Base-by-base conservation (phyloP, 805 yeast species). In the Candida glaebosa region DNA sequence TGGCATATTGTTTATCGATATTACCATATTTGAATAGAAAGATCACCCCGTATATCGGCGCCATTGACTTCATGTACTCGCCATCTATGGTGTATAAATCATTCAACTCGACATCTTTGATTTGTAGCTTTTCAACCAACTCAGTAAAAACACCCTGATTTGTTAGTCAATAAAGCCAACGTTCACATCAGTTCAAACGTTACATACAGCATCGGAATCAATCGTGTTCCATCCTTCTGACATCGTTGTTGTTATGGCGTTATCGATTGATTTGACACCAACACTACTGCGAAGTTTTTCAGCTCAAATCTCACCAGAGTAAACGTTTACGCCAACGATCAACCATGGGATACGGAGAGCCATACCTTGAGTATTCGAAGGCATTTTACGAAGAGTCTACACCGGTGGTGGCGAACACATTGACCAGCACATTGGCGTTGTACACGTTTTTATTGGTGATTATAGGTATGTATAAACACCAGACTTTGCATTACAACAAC, bases 11-110 rank as follows among this genome's bases (percentile, higher is more conserved):
- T 40, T 69, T 57, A 59, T 67, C 72, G 25, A 61, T 38, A n/a
- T 55, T 50, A 22, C 79, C 66, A 58, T 80, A 81, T 53, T 81
- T 80, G 71, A 81, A 82, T 24, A 82, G 63, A 50, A 82, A 81
- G 10, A 82, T 65, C 4, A 78, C 79, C 5, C 87, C 87, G 50
- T 78, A 71, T 2, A 81, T 56, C 2, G 81, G 79, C 3, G 53
- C 57, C 22, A 65, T 40, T 1, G 57, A 54, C 15, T 47, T 41
- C 19, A 76, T 52, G 3, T 69, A 56, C 3, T 63, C 74, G 3
- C 66, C 47, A 49, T 80, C 85, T 14, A 81, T 65, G 3, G 79
- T 60, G 47, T 71, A 75, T 4, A 82, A 60, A 51, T 82, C 87
- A 34, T 76, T 79, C 46, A 82, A 68, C 52, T 81, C 81, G 14